Base-by-base conservation (phyloP, 106 monocot species). In the Narthecium ossifragum region DNA sequence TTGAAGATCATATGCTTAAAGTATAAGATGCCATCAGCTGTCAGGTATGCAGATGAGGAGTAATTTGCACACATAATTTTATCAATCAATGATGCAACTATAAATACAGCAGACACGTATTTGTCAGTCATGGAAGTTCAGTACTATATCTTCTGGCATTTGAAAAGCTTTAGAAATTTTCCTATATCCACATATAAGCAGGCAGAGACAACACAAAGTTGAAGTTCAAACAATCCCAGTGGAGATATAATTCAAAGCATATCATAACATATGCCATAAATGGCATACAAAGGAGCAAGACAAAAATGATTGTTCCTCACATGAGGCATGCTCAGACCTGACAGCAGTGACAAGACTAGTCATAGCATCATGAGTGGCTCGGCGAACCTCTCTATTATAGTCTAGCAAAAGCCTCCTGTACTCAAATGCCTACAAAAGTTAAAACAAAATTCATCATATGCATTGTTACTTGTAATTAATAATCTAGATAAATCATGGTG, bases 351-450 rank as follows among this genome's bases (percentile, higher is more conserved):
- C 90, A 75, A 96, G 78, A 74, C 59, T 68, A 57, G 78, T 37
- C 96, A 90, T 90, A 31, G 81, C 73, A 39, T 90, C 90, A 81
- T 96, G 90, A 48, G 96, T 90, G 55, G 78, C 77, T 39, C 81
- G 77, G 18, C 96, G 86, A 57, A 96, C 96, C 34, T 96, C 96
- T 68, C 86, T 83, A 54, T 79, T 96, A 52, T 96, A 96, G 62
- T 90, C 96, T 69, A 75, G 75, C 63, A 87, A 74, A n/a, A 96
- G 78, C 63, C 71, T 86, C 71, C 74, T 96, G 71, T 96, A 96
- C 64, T 96, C 96, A 78, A 84, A 96, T 71, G 80, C 84, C 96
- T 96, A 67, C 40, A 37, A 78, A 48, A 38, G 22, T 60, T 20
- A 36, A 45, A 43, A 69, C 13, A 8, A 30, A 41, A 34, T 43